phyloP scores from a whole-genome alignment of 495 filamentous ascomycete species.

The Usnea hakonensis region DNA sequence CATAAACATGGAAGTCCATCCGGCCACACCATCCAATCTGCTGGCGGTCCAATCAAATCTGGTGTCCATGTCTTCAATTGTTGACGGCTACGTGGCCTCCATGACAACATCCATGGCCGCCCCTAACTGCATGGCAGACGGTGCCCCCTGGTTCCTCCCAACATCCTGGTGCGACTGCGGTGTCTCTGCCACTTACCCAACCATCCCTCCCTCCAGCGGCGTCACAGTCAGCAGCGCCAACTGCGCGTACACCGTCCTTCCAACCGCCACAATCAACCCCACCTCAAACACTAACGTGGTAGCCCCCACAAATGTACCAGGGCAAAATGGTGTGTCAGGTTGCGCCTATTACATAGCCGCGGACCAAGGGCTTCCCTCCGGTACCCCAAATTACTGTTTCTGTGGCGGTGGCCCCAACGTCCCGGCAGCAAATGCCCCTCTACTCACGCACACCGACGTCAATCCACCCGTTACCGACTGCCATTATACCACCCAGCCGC shows the following conservation, averaged over 20 bases:
- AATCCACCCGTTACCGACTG: conserved; percentile 4
- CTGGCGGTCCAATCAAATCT: background rate
- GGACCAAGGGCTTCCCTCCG: background rate
- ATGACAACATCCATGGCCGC: too few relatives aligned
- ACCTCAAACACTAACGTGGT: background rate
- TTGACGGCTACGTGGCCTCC: background rate
- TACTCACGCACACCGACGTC: conserved; percentile 4
- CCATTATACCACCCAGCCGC: background rate
- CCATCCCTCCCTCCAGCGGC: background rate
- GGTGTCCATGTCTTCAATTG: background rate
- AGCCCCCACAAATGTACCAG: conserved; percentile 4
- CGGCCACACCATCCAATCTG: background rate
- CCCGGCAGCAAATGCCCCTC: background rate
- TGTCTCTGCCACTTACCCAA: conserved; percentile 3
- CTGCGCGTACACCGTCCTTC: conserved; percentile 4
- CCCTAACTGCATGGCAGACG: background rate
- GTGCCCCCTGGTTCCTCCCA: background rate
- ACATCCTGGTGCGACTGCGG: background rate
- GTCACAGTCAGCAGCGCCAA: conserved; percentile 2
- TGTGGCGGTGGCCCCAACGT: conserved; percentile 1
- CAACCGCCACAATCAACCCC: background rate
- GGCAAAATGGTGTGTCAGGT: background rate
- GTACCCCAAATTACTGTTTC: conserved; percentile 3
- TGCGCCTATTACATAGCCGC: conserved; percentile 3
- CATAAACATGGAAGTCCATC: background rate